Evolutionary conservation across 306 rosid genomes (phyloP).

Genomic region (Begonia fuchsioides): DNA sequence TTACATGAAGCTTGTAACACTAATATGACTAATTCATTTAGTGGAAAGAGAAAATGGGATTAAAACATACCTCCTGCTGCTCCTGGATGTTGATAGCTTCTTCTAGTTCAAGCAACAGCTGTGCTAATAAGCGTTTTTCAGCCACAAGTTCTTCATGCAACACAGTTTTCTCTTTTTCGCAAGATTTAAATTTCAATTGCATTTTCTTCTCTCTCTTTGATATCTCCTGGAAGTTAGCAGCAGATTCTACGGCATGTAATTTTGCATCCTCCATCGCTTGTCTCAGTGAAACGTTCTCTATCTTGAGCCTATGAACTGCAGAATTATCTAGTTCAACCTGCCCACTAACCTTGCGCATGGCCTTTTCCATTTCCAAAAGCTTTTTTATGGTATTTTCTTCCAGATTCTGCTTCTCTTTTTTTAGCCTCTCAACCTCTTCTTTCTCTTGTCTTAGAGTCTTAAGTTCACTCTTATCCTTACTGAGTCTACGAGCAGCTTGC

Average conservation of each 20-base stretch:
- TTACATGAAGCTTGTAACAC: too few species aligned
- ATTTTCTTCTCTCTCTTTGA: conserved; percentile 70
- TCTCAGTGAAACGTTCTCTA: conserved; percentile 57
- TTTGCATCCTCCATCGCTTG: conserved; percentile 79
- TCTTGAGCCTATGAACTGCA: conserved; percentile 61
- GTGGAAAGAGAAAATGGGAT: conserved; percentile 1
- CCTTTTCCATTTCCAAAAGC: conserved; percentile 81
- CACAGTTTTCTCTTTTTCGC: conserved; percentile 66
- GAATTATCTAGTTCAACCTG: conserved; percentile 82
- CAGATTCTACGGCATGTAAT: conserved; percentile 53
- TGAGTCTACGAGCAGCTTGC: conserved; percentile 87
- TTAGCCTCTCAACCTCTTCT: conserved; percentile 77
- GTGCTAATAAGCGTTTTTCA: conserved; percentile 43
- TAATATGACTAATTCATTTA: too few species aligned
- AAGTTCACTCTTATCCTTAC: conserved; percentile 79
- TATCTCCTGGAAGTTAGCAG: conserved; percentile 65
- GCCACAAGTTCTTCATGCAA: conserved; percentile 50
- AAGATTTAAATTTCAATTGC: conserved; percentile 42
- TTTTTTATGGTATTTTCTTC: conserved; percentile 82
- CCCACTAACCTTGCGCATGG: conserved; percentile 63
- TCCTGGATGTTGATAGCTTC: conserved; percentile 47
- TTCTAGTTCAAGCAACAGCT: conserved; percentile 41
- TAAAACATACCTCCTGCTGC: conserved; percentile 57
- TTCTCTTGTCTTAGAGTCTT: conserved; percentile 68
- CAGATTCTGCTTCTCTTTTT: conserved; percentile 60